These are phyloP conservation scores for Rhynchosporium graminicola DNA, from an alignment of 2,329 filamentous ascomycete genomes.

Conservation along the genomic window DNA sequence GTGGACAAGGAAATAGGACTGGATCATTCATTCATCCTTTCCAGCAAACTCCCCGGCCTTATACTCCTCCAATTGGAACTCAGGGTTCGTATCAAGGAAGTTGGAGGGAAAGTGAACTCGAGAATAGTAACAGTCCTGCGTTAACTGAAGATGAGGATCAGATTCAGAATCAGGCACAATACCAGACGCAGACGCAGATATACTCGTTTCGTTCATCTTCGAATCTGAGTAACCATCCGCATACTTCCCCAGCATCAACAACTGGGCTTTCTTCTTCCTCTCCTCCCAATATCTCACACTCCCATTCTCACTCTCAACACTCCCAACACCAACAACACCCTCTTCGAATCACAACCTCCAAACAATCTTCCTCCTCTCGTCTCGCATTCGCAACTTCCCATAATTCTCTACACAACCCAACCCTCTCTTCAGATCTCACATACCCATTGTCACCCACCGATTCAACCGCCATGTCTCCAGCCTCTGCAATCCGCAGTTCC, in stretches of 20 bases:
- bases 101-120: slow-evolving; percentile 52
- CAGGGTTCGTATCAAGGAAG: slow-evolving; percentile 55
- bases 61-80: slow-evolving; percentile 53
- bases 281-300: slow-evolving; percentile 25
- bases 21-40: slow-evolving; percentile 62
- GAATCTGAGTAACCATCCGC: slow-evolving; percentile 32
- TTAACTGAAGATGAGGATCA: slow-evolving; percentile 40
- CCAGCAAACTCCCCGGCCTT: slow-evolving; percentile 62
- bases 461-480: slow-evolving; percentile 40
- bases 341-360: slow-evolving; percentile 38
- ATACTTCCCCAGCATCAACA: slow-evolving; percentile 29
- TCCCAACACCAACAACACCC: not conserved
- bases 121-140: slow-evolving; percentile 40
- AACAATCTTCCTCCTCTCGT: slow-evolving; percentile 32
- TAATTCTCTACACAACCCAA: slow-evolving; percentile 30
- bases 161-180: slow-evolving; percentile 8
- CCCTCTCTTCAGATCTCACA: slow-evolving; percentile 31
- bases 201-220: slow-evolving; percentile 34
- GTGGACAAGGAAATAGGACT: slow-evolving; percentile 41
- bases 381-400: slow-evolving; percentile 36
- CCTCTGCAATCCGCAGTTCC: slow-evolving; percentile 58
- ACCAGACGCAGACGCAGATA: slow-evolving; percentile 18
- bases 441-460: slow-evolving; percentile 20
- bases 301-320: not conserved
- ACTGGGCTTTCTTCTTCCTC: slow-evolving; percentile 23